These are phyloP conservation scores for Paraconiothyrium sp. DNA, from an alignment of 2,329 filamentous ascomycete species.

Conservation along the genomic window DNA sequence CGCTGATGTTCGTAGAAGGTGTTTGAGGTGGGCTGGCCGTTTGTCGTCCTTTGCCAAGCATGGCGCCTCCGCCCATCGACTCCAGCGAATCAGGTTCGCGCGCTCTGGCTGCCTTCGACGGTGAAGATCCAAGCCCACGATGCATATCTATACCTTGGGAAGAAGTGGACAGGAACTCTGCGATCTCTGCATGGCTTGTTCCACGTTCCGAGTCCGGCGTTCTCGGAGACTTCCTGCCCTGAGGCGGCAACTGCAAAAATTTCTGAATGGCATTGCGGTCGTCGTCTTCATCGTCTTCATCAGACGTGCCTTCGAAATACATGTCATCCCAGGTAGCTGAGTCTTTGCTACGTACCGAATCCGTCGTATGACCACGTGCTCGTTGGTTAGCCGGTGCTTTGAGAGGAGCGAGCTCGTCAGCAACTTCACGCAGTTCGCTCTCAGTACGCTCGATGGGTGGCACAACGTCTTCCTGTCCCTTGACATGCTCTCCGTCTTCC, in stretches of 20 bases:
- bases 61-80: slow-evolving; percentile 31
- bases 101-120: slow-evolving; percentile 19
- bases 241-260: slow-evolving; percentile 42
- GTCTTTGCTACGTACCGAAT: slow-evolving; percentile 47
- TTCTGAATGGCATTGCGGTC: slow-evolving; percentile 49
- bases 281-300: slow-evolving; percentile 57
- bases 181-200: slow-evolving; percentile 53
- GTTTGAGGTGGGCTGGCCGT: slow-evolving; percentile 32
- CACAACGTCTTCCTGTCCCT: slow-evolving; percentile 51
- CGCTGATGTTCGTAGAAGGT: slow-evolving; percentile 36
- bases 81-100: slow-evolving; percentile 44
- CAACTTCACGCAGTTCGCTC: slow-evolving; percentile 61
- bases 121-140: slow-evolving; percentile 49
- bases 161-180: slow-evolving; percentile 44
- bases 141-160: slow-evolving; percentile 45
- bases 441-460: slow-evolving; percentile 53
- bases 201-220: slow-evolving; percentile 36
- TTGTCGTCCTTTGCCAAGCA: slow-evolving; percentile 28
- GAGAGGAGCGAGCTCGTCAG: slow-evolving; percentile 50
- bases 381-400: slow-evolving; percentile 32
- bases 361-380: slow-evolving; percentile 34
- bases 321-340: slow-evolving; percentile 60
- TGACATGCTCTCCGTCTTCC: slow-evolving; percentile 73
- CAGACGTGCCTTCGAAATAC: slow-evolving; percentile 59
- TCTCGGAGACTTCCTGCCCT: slow-evolving; percentile 28